A percentile compares a stretch with the other conserved stretches of the same genome.
phyloP scores from a whole-genome alignment of 2,329 filamentous ascomycete genomes.

The Botrytis fabae region DNA sequence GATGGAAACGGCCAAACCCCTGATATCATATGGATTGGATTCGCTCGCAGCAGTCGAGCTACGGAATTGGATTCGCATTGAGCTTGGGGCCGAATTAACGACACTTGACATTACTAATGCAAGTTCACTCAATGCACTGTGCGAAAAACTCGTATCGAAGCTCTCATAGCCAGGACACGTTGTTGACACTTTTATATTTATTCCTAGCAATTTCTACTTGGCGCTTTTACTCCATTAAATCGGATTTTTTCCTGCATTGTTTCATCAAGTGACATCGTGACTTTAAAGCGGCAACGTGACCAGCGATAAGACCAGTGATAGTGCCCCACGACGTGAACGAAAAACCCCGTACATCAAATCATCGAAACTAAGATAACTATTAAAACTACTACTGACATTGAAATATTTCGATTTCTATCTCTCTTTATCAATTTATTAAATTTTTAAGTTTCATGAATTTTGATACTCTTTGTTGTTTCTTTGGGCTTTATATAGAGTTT shows the following conservation, averaged over 20 bases:
- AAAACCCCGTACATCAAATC: too few species aligned
- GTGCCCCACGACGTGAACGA: too few species aligned
- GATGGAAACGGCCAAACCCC: conserved; percentile 35
- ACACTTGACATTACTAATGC: conserved; percentile 3
- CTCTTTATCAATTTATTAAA: too few species aligned
- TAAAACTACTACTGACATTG: too few species aligned
- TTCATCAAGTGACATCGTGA: background rate
- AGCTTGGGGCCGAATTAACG: conserved; percentile 36
- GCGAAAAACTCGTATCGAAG: background rate
- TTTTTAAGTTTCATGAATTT: too few species aligned
- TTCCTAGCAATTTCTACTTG: background rate
- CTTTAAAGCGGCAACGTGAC: background rate
- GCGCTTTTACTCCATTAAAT: background rate
- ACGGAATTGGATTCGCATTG: conserved; percentile 49
- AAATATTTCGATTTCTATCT: too few species aligned
- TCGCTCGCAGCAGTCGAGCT: conserved; percentile 53
- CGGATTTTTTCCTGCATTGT: background rate
- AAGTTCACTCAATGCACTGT: background rate
- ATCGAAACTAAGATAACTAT: too few species aligned
- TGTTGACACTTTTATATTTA: background rate
- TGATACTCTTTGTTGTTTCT: too few species aligned
- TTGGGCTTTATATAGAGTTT: too few species aligned
- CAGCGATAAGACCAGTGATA: background rate
- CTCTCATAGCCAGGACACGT: background rate
- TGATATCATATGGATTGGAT: conserved; percentile 44